phyloP scores from a whole-genome alignment of 306 rosid genomes.

The Cicer cuneatum region DNA sequence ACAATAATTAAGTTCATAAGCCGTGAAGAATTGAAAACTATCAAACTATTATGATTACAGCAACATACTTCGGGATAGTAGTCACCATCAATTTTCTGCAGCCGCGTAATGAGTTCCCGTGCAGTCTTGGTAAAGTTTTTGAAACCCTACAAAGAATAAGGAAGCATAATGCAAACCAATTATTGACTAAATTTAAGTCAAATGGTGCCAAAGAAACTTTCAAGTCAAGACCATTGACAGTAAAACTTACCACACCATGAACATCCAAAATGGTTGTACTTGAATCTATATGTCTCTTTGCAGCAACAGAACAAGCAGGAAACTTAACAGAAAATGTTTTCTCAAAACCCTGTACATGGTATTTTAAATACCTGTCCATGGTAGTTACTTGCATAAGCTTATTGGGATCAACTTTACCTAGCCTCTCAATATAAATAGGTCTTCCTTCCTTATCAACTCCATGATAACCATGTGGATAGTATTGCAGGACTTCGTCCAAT shows the following conservation, averaged over 20 bases:
- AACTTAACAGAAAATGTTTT: constrained; percentile 76
- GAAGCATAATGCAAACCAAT: constrained; percentile 24
- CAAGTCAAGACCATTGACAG: constrained; percentile 13
- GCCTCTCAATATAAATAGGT: constrained; percentile 85
- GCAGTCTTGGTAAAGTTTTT: constrained; percentile 82
- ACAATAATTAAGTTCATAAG: constrained; percentile 27
- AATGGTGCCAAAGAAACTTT: constrained; percentile 29
- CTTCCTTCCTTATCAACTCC: constrained; percentile 94
- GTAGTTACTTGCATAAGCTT: constrained; percentile 85
- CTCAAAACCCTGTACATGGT: constrained; percentile 93
- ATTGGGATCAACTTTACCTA: constrained; percentile 84
- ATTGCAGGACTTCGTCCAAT: constrained; percentile 68
- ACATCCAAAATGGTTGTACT: constrained; percentile 90
- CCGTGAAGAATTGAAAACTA: constrained; percentile 42
- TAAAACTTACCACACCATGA: constrained; percentile 81
- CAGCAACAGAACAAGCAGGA: constrained; percentile 92
- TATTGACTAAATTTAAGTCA: constrained; percentile 25
- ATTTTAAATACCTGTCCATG: constrained; percentile 74
- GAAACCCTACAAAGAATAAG: constrained; percentile 64
- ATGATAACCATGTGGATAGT: constrained; percentile 92
- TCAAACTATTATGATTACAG: not conserved
- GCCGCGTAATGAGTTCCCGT: constrained; percentile 72
- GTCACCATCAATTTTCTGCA: constrained; percentile 90
- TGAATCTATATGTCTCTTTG: constrained; percentile 90
- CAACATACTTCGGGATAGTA: constrained; percentile 86